Evolutionary conservation across 1,284 basidiomycete genomes (phyloP), one percentile per base, ranked within the genome.

Genomic region (Apiotrichum montevideense): DNA sequence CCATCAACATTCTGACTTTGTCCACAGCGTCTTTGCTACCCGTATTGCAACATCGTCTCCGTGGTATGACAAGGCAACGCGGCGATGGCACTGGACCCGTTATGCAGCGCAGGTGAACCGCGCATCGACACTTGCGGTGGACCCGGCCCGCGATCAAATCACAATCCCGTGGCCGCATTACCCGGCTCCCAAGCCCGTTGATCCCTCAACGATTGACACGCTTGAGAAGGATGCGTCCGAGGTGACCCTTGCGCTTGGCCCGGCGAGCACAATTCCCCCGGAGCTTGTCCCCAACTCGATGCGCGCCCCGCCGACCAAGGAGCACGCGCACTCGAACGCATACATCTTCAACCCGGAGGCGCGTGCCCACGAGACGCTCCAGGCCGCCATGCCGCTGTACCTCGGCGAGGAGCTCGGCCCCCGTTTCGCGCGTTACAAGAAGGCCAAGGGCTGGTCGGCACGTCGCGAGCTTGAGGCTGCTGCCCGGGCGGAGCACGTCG

Each of bases 321-420:
- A 64, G 51, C 57, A 61, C 43, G 54, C 49, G 39, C 63, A 58
- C 48, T 61, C 68, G 3, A 63, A 74, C 50, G 49, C 56, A 43
- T 63, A 68, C 58, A 62, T 64, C 46, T 57, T 66, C 52, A 45
- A 49, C 44, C 54, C 62, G 41, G 33, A 32, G 4, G 32, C 50
- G 8, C 55, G 61, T 46, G 10, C 21, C 45, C 44, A 60, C 40
- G 52, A 54, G 0, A n/a, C 40, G 2, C 55, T 72, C 39, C 72
- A 77, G 59, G 56, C 65, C 32, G 54, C 69, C 21, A 76, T 77
- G 74, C 75, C 75, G 1, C 59, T 77, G 4, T 75, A 74, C 61
- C 65, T 77, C 15, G 63, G 61, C 40, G 73, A 77, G 51, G 75
- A 77, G 61, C 65, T 77, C 0, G 66, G 68, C 21, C 74, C 74